Conservation (phyloP, 1,284 basidiomycete species). For the Apiotrichum domesticum region DNA sequence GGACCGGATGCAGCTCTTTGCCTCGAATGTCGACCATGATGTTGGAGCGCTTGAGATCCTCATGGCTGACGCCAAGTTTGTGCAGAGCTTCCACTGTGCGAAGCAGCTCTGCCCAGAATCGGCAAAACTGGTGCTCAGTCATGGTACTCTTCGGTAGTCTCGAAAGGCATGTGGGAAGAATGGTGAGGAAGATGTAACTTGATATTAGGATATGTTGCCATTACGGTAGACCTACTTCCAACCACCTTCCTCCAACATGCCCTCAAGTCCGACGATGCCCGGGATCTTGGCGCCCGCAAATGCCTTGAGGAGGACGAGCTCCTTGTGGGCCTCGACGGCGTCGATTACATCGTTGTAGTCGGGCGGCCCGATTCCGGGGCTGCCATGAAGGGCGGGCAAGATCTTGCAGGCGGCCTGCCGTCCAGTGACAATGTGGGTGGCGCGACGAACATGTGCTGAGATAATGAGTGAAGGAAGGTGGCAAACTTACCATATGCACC, state of each 20-base stretch:
- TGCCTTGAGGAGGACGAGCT: slow-evolving; percentile 43
- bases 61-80: slow-evolving; percentile 37
- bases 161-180: slow-evolving; percentile 16
- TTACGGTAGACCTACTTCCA: slow-evolving; percentile 39
- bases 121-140: slow-evolving; percentile 10
- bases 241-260: slow-evolving; percentile 38
- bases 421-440: slow-evolving; percentile 34
- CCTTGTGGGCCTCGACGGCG: slow-evolving; percentile 44
- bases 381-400: slow-evolving; percentile 36
- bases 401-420: slow-evolving; percentile 45
- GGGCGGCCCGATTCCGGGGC: background rate
- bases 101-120: slow-evolving; percentile 38
- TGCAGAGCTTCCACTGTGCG: slow-evolving; percentile 36
- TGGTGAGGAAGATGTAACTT: slow-evolving; percentile 38
- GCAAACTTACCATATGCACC: slow-evolving; percentile 39
- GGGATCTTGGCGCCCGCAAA: slow-evolving; percentile 33
- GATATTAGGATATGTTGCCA: background rate
- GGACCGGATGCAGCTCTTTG: slow-evolving; percentile 13
- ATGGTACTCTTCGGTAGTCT: background rate
- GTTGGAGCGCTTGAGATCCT: slow-evolving; percentile 46
- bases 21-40: slow-evolving; percentile 24
- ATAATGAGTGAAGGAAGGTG: background rate
- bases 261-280: slow-evolving; percentile 40
- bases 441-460: slow-evolving; percentile 44
- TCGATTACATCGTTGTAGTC: slow-evolving; percentile 33